These are phyloP conservation scores for Aureobasidium namibiae DNA, from an alignment of 2,329 filamentous ascomycete genomes.

Conservation along the genomic window DNA sequence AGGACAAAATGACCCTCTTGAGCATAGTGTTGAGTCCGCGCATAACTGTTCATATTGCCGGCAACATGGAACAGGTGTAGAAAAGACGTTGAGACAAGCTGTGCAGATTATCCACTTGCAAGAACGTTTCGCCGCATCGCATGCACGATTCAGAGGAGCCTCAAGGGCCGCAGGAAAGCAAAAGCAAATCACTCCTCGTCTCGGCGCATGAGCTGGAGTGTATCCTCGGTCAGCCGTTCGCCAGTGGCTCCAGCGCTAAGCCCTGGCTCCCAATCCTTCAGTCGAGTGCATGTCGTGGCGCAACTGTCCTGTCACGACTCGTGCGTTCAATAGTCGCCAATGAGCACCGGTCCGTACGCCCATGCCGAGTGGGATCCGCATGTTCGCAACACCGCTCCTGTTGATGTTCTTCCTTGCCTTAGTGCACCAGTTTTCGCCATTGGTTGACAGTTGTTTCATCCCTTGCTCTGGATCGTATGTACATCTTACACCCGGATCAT, in stretches of 20 bases:
- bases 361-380: constrained; percentile 1
- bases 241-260: constrained; percentile 8
- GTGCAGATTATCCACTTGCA: not conserved
- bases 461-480: constrained; percentile 21
- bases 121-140: not conserved
- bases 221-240: constrained; percentile 11
- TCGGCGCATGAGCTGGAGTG: constrained; percentile 19
- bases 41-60: not conserved
- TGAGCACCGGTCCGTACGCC: not conserved
- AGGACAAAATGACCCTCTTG: not conserved
- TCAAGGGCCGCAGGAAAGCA: constrained; percentile 4
- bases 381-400: not conserved
- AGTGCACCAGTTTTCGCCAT: constrained; percentile 8
- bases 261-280: constrained; percentile 10
- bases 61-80: not conserved
- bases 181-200: constrained; percentile 9
- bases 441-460: constrained; percentile 23
- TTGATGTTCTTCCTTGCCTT: constrained; percentile 11
- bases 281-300: constrained; percentile 12
- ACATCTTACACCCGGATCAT: not conserved
- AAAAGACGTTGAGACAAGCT: not conserved
- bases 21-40: not conserved
- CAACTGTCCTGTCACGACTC: constrained; percentile 11
- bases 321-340: constrained; percentile 1
- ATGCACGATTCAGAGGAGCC: constrained; percentile 8